phyloP scores from a whole-genome alignment of 1,139 yeast genomes.

The Citeromyces hawaiiensis region DNA sequence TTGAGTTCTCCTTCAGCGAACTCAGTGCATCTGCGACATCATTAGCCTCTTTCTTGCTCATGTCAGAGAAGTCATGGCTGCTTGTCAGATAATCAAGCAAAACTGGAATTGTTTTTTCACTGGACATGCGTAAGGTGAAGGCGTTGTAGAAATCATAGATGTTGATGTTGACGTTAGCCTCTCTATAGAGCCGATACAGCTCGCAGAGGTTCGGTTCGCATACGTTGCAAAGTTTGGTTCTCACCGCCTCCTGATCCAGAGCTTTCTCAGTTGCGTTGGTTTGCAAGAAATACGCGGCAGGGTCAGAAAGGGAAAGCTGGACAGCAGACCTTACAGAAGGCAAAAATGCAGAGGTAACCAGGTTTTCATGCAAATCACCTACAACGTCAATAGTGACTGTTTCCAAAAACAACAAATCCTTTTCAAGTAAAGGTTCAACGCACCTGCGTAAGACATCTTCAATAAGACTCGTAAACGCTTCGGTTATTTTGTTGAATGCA shows the following conservation, averaged over 20 bases:
- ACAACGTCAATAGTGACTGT: slow-evolving; percentile 4
- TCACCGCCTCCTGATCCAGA: slow-evolving; percentile 3
- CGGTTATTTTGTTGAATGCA: no score
- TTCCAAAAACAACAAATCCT: slow-evolving; percentile 1
- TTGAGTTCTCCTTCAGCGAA: slow-evolving; percentile 11
- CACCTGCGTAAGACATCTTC: not conserved
- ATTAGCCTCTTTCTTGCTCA: not conserved
- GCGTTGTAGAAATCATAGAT: slow-evolving; percentile 68
- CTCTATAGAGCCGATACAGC: slow-evolving; percentile 61
- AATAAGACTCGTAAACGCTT: not conserved
- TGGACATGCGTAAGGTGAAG: slow-evolving; percentile 43
- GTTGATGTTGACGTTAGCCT: slow-evolving; percentile 64
- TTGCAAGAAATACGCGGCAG: slow-evolving; percentile 4
- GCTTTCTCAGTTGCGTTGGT: slow-evolving; percentile 2
- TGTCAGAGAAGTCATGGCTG: slow-evolving; percentile 8
- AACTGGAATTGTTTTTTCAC: slow-evolving; percentile 21
- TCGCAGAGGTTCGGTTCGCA: slow-evolving; percentile 39
- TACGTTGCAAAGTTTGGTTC: slow-evolving; percentile 6
- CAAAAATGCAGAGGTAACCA: slow-evolving; percentile 4
- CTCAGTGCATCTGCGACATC: slow-evolving; percentile 4
- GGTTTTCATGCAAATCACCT: slow-evolving; percentile 2
- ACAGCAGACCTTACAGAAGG: slow-evolving; percentile 5
- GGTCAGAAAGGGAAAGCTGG: slow-evolving; percentile 4
- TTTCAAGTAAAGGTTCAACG: not conserved
- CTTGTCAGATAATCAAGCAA: slow-evolving; percentile 9